Evolutionary conservation across 495 filamentous ascomycete genomes (phyloP).

Genomic region (Hypoxylon cercidicola): DNA sequence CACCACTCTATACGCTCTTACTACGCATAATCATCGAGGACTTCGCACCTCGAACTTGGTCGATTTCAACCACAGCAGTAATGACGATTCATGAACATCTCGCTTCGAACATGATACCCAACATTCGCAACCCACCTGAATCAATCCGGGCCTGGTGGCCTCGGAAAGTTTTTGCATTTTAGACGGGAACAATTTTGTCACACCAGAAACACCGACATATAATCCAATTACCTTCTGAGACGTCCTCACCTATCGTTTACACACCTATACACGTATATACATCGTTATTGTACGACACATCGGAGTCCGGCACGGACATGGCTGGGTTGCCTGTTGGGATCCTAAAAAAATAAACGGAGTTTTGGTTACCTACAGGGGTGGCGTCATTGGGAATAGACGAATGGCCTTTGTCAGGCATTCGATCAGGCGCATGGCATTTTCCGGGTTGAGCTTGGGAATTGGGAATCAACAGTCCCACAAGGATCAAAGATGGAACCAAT

Average conservation of each 20-base stretch:
- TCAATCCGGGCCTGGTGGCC: constrained; percentile 33
- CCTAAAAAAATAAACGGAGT: constrained; percentile 27
- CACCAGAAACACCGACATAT: constrained; percentile 16
- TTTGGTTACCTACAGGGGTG: constrained; percentile 16
- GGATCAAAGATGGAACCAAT: not conserved
- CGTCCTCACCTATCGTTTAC: constrained; percentile 22
- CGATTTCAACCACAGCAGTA: constrained; percentile 6
- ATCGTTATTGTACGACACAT: constrained; percentile 33
- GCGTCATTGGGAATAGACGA: constrained; percentile 32
- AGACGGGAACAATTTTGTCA: constrained; percentile 7
- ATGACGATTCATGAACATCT: constrained; percentile 26
- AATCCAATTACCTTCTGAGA: constrained; percentile 25
- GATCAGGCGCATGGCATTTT: constrained; percentile 29
- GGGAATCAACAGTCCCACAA: constrained; percentile 3
- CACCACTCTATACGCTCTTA: constrained; percentile 19
- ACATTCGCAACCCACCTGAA: constrained; percentile 35
- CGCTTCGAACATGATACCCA: constrained; percentile 31
- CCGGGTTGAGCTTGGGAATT: constrained; percentile 9
- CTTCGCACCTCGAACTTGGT: not conserved
- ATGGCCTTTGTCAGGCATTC: constrained; percentile 13
- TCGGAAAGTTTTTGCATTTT: constrained; percentile 20
- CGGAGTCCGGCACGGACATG: constrained; percentile 33
- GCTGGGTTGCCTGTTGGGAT: constrained; percentile 39
- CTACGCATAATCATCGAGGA: constrained; percentile 16
- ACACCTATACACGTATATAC: constrained; percentile 14